Base-by-base conservation (phyloP, 164 flowering plant species). In the Liquidambar formosana region DNA sequence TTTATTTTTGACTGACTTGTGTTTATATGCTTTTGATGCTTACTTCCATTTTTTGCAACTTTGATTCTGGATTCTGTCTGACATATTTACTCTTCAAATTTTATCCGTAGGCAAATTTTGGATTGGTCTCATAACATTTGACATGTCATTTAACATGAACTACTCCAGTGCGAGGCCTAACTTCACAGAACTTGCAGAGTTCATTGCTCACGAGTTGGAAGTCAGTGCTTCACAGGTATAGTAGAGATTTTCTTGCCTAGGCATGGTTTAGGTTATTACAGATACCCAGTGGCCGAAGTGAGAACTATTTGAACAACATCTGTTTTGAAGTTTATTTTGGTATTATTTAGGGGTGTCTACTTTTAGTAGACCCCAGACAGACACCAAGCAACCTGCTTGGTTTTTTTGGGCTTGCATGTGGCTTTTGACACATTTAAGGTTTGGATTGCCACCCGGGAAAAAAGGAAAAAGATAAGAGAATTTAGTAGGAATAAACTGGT, bases 171-270 rank as follows among this genome's bases (percentile, higher is more conserved):
- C 86, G 71, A 76, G 77, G 82, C 87, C 86, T 73, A 88, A 80
- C 53, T 47, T 88, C 38, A 59, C 82, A 26, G 86, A 88, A 73
- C 87, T 93, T 68, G 58, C 78, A 26, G 65, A 77, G 27, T 71
- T 68, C 54, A 82, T 94, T 70, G 86, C 91, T 62, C 77, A 78
- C 43, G 89, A 82, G 71, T 75, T 94, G 28, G 81, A 80, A 46
- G 73, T 94, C 58, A 75, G 88, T 66, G 61, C 71, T 74, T 83
- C 89, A 46, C 98, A 92, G 96, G 97, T 93, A 57, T 8, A 59
- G 5, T 28, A 6, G 16, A 47, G 66, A 10, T 57, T n/a, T n/a
- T 10, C 46, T 53, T 14, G 3, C 5, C 1, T 33, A 18, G 21
- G 21, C 38, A 65, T 49, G 3, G 16, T 10, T n/a, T 21, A 46